Percentiles rank a stretch among this genome's conserved stretches.
phyloP scores from a whole-genome alignment of 371 early-diverging fungal genomes.

The Zancudomyces culisetae region DNA sequence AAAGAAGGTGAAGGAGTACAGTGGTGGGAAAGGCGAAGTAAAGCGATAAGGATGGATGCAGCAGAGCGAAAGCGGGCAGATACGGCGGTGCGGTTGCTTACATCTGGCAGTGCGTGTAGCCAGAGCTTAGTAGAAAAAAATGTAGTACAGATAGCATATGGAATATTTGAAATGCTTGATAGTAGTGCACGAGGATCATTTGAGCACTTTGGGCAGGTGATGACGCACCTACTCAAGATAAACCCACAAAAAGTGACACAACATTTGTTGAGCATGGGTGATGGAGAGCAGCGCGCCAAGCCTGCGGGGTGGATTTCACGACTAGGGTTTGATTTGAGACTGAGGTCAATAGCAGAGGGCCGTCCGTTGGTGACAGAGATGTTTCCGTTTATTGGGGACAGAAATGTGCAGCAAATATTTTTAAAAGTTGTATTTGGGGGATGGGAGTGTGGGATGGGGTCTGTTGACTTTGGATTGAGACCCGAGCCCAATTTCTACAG shows the following conservation, averaged over 20 bases:
- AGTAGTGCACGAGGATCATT: conserved; percentile 19
- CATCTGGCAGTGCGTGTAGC: conserved; percentile 9
- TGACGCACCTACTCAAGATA: conserved; percentile 14
- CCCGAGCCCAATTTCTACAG: conserved; percentile 13
- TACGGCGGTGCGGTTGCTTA: conserved; percentile 19
- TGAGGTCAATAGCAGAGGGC: conserved; percentile 15
- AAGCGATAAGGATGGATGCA: not conserved
- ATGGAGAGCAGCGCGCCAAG: not conserved
- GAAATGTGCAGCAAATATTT: conserved; percentile 18
- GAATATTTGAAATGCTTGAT: conserved; percentile 22
- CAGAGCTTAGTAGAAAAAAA: conserved; percentile 16
- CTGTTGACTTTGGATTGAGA: conserved; percentile 11
- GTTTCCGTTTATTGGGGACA: conserved; percentile 16
- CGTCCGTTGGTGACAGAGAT: conserved; percentile 20
- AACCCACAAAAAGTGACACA: conserved; percentile 15
- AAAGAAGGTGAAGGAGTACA: not conserved
- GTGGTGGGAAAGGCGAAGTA: not conserved
- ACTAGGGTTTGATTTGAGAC: conserved; percentile 12
- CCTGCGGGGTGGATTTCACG: conserved; percentile 6
- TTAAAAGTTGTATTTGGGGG: conserved; percentile 19
- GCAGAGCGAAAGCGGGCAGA: conserved; percentile 9
- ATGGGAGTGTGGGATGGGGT: conserved; percentile 20
- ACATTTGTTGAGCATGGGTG: conserved; percentile 14
- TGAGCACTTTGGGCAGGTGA: conserved; percentile 16
- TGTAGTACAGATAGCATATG: conserved; percentile 14